A percentile compares a stretch with the other conserved stretches of the same genome.
Evolutionary conservation across 2,329 filamentous ascomycete genomes (phyloP).

Genomic region (Cladosporium phlei): DNA sequence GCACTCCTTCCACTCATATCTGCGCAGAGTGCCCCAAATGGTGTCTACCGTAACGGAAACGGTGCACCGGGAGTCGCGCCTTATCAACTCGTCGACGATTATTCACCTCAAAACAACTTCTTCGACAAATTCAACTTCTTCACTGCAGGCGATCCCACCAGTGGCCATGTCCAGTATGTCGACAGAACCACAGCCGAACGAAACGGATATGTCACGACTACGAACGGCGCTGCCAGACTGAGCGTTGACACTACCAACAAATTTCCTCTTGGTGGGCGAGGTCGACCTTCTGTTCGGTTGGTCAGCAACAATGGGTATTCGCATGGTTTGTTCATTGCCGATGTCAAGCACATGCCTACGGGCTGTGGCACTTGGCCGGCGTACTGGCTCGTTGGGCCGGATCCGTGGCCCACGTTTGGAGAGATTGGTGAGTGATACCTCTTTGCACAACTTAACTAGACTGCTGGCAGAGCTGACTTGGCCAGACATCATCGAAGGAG

Average conservation of each 20-base stretch:
- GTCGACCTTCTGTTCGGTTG: slow-evolving; percentile 33
- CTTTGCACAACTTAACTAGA: no score
- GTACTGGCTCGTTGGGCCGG: slow-evolving; percentile 35
- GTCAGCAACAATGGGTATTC: slow-evolving; percentile 35
- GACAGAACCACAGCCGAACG: slow-evolving; percentile 32
- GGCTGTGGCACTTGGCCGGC: slow-evolving; percentile 40
- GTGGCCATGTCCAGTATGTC: slow-evolving; percentile 39
- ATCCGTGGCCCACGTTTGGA: slow-evolving; percentile 38
- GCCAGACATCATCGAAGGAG: slow-evolving; percentile 34
- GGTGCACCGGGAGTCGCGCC: slow-evolving; percentile 26
- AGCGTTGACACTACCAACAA: slow-evolving; percentile 36
- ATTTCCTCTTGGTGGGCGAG: slow-evolving; percentile 36
- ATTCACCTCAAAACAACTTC: slow-evolving; percentile 26
- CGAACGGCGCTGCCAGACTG: slow-evolving; percentile 24
- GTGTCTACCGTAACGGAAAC: slow-evolving; percentile 23
- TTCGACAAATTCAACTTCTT: slow-evolving; percentile 35
- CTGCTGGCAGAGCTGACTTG: background rate
- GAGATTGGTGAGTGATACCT: slow-evolving; percentile 31
- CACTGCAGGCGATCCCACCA: slow-evolving; percentile 30
- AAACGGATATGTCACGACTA: slow-evolving; percentile 28
- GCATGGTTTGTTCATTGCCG: slow-evolving; percentile 37
- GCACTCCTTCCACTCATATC: slow-evolving; percentile 17
- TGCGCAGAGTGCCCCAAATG: slow-evolving; percentile 27
- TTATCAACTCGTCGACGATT: slow-evolving; percentile 31
- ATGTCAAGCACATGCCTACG: slow-evolving; percentile 35